These are phyloP conservation scores for Aspergillus asperescens DNA, from an alignment of 495 filamentous ascomycete genomes.

Conservation along the genomic window DNA sequence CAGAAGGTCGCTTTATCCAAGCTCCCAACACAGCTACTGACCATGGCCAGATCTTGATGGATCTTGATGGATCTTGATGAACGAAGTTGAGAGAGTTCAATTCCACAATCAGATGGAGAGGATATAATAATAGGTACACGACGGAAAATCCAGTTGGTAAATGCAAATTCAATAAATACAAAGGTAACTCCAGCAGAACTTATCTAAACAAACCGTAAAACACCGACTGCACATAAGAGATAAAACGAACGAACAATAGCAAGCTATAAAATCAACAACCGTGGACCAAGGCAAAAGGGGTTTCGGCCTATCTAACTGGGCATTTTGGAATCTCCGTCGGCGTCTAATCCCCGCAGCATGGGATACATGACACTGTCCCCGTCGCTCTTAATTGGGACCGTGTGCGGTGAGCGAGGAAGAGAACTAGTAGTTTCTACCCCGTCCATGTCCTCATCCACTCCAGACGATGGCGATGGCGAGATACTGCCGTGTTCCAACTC, in stretches of 20 bases:
- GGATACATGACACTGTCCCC: constrained; percentile 41
- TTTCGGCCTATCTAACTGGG: constrained; percentile 20
- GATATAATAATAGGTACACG: constrained; percentile 12
- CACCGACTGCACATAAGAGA: constrained; percentile 6
- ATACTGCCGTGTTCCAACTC: constrained; percentile 22
- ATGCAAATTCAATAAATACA: constrained; percentile 19
- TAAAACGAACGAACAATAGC: constrained; percentile 10
- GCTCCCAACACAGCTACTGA: neutral
- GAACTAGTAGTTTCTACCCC: constrained; percentile 31
- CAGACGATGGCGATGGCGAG: constrained; percentile 19
- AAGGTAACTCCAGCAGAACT: constrained; percentile 14
- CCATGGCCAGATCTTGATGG: no score
- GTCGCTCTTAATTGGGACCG: constrained; percentile 21
- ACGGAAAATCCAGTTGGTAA: constrained; percentile 3
- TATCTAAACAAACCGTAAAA: constrained; percentile 9
- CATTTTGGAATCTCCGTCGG: constrained; percentile 41
- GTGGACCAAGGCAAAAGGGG: constrained; percentile 6
- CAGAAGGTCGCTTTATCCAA: neutral
- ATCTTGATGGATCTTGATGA: no score
- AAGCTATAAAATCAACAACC: constrained; percentile 10
- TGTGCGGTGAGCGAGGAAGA: constrained; percentile 10
- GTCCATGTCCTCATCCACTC: constrained; percentile 37
- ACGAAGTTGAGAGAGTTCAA: neutral
- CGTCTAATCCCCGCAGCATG: constrained; percentile 39
- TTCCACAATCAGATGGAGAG: constrained; percentile 12